Evolutionary conservation across 2,329 filamentous ascomycete genomes (phyloP), one percentile per base, ranked within the genome.

Genomic region (Periconia sp.): DNA sequence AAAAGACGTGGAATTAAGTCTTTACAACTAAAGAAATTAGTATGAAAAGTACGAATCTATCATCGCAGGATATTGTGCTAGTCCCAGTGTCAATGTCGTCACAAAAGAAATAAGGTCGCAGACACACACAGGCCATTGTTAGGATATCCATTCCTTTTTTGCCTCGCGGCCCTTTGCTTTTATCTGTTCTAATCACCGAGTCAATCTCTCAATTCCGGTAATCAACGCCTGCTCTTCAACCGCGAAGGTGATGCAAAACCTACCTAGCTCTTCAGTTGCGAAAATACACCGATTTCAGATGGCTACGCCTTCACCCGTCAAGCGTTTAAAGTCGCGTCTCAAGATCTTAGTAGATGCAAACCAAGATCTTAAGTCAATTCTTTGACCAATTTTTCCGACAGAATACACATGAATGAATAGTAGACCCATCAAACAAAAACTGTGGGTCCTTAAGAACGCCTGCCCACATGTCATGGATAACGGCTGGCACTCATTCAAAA

Each of bases 381-480:
- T 20, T 18, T 11, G 41, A 44, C 8, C 10, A 14, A 44, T 13
- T 17, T 18, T 14, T 23, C 18, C n/a, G 20, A 14, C 20, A 44
- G 41, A 44, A 20, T 44, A 44, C 11, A 14, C 14, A 18, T 18
- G 41, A 44, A 44, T 20, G 15, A 33, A 14, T 33, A 14, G 14
- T 33, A 33, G 31, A 33, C 7, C 31, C 31, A 23, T 27, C 37
- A 13, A 7, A 10, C 37, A 43, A 13, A 19, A 42, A 49, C 9
- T 49, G 3, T 49, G 27, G 17, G 40, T 49, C 47, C 37, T 49
- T 40, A 33, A 49, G 47, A 41, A 49, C 43, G 18, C 23, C 6
- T 49, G 47, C 47, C 47, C 47, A 49, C 20, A 42, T 43, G 47
- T 49, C 47, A 19, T 49, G 47, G 47, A 42, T 18, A 15, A 49